A percentile compares a stretch with the other conserved stretches of the same genome.
phyloP scores from a whole-genome alignment of 2,329 filamentous ascomycete genomes.

The Thelonectria discophora region DNA sequence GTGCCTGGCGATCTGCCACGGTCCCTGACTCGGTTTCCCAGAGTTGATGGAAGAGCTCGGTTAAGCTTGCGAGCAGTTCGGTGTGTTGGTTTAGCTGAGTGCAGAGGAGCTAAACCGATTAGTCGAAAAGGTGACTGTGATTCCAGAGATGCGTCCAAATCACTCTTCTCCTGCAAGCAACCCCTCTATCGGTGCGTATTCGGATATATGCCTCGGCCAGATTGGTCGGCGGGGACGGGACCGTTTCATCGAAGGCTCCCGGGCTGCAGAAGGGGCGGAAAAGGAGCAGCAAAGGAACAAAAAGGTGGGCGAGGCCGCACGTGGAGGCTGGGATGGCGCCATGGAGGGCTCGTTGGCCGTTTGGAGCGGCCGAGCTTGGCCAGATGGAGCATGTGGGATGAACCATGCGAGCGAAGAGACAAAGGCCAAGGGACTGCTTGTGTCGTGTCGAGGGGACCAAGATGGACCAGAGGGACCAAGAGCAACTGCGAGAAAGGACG shows the following conservation, averaged over 20 bases:
- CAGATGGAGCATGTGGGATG: conserved; percentile 38
- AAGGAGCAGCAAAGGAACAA: conserved; percentile 11
- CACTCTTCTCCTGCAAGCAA: neutral
- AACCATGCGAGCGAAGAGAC: conserved; percentile 30
- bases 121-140: neutral
- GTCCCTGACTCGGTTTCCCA: conserved; percentile 35
- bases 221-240: neutral
- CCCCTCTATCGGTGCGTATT: neutral
- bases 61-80: neutral
- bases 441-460: too few relatives aligned
- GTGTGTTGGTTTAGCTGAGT: too few relatives aligned
- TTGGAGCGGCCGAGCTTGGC: conserved; percentile 32
- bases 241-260: conserved; percentile 10
- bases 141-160: neutral
- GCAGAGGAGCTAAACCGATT: neutral
- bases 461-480: too few relatives aligned
- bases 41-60: conserved; percentile 8
- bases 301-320: conserved; percentile 22
- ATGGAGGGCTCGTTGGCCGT: conserved; percentile 24
- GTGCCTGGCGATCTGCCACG: conserved; percentile 40
- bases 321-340: conserved; percentile 35
- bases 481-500: too few relatives aligned
- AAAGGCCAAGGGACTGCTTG: neutral
- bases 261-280: conserved; percentile 9
- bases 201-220: conserved; percentile 1